Base-by-base conservation (phyloP, 139 green algal species). In the Ulvella scutata region DNA sequence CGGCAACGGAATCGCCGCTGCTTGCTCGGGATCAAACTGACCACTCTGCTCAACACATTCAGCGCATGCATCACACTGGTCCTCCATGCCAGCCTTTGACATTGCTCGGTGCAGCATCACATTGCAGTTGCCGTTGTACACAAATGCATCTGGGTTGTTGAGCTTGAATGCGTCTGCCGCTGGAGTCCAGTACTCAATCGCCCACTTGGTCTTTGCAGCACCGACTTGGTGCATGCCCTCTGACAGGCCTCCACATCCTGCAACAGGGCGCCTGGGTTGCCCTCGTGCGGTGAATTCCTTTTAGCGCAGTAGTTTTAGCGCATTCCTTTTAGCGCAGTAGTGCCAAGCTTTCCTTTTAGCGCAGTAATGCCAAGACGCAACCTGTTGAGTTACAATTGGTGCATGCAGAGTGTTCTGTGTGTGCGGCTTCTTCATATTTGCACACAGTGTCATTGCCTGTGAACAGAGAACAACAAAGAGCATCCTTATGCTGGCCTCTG, bases 71-170 rank as follows among this genome's bases (percentile, higher is more conserved):
- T 83, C 43, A 79, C 90, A 97, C 73, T 94, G 83, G 23, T 82
- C 76, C 21, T 74, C 40, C 29, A 84, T 29, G 2, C 88, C 88
- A 3, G 83, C 85, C 76, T 94, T 93, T 51, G 79, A 67, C 92
- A 97, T 97, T 43, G 91, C 86, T 20, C 35, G 75, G 77, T 85
- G 38, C 38, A 96, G 84, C 75, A 97, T 82, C 43, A 96, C 92
- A 79, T 97, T 97, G 90, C 91, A 96, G 85, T 97, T 97, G 79
- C 89, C 79, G 82, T 85, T 91, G 77, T 94, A 94, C 35, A 92
- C 83, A 28, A 80, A 76, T 0, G 91, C 88, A 1, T 89, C 77
- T 0, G 90, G 89, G 82, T 97, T 87, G 86, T 97, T 97, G 20
- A 93, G 78, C 75, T 86, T 75, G 84, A 96, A 98, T 33, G 93